Conservation (phyloP, 148 eudicot genomes). For the Rhododendron griersonianum region DNA sequence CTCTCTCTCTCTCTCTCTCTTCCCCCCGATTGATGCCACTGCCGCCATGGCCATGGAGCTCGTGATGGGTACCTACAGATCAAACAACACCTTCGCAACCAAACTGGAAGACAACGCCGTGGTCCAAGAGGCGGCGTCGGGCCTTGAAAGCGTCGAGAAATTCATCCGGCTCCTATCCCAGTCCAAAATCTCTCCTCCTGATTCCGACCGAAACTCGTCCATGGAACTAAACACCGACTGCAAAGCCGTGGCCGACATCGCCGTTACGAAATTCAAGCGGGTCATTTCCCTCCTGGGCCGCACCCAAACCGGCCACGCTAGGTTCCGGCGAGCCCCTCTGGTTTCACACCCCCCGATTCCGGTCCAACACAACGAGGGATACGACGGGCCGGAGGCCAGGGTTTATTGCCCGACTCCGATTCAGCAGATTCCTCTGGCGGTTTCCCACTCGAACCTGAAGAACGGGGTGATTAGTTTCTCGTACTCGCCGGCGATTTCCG, state of each 20-base stretch:
- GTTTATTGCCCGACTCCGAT: slow-evolving; percentile 75
- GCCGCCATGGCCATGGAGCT: slow-evolving; percentile 70
- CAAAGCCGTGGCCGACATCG: slow-evolving; percentile 53
- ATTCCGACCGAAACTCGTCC: background rate
- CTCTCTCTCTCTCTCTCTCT: background rate
- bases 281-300: slow-evolving; percentile 78
- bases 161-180: slow-evolving; percentile 54
- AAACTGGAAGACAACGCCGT: slow-evolving; percentile 38
- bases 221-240: slow-evolving; percentile 37
- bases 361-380: background rate
- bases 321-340: slow-evolving; percentile 58
- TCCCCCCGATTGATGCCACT: background rate
- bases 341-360: background rate
- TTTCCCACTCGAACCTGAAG: slow-evolving; percentile 4
- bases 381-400: slow-evolving; percentile 9
- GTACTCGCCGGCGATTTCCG: slow-evolving; percentile 49
- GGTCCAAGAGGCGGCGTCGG: slow-evolving; percentile 61
- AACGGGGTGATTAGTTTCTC: slow-evolving; percentile 50
- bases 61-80: slow-evolving; percentile 27
- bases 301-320: slow-evolving; percentile 75
- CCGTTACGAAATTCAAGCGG: slow-evolving; percentile 60
- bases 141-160: slow-evolving; percentile 67
- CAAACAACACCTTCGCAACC: slow-evolving; percentile 13
- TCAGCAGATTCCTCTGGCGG: slow-evolving; percentile 48
- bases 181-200: slow-evolving; percentile 2